Conservation (phyloP, 768 basidiomycete species). For the Leccinum olivaceopallidum region DNA sequence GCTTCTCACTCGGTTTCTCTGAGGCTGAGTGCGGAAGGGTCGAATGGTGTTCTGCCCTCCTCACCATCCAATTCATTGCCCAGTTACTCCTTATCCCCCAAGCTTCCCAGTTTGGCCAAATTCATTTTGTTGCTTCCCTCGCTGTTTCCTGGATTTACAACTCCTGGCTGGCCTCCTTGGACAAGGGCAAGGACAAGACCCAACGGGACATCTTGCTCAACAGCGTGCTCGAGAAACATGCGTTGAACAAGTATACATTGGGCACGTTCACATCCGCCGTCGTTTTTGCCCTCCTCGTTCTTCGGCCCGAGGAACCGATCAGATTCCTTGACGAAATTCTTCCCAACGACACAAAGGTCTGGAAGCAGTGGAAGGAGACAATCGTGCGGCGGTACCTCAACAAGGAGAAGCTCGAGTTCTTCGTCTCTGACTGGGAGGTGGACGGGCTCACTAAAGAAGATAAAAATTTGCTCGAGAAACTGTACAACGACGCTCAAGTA, state of each 20-base stretch:
- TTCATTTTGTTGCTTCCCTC: conserved; percentile 28
- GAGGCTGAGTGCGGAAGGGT: neutral
- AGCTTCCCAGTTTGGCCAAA: conserved; percentile 15
- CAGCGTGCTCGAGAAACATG: neutral
- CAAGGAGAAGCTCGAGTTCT: conserved; percentile 26
- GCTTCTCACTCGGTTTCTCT: neutral
- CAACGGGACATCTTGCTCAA: conserved; percentile 9
- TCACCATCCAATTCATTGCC: conserved; percentile 24
- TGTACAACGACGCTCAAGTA: no score
- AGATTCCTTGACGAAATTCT: conserved; percentile 14
- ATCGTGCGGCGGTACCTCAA: conserved; percentile 1
- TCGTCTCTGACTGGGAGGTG: conserved; percentile 22
- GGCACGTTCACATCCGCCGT: conserved; percentile 17
- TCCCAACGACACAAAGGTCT: conserved; percentile 23
- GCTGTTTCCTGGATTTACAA: conserved; percentile 30
- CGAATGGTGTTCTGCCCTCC: conserved; percentile 16
- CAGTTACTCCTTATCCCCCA: conserved; percentile 29
- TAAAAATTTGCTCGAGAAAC: neutral
- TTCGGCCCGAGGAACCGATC: conserved; percentile 6
- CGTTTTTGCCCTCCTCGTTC: conserved; percentile 19
- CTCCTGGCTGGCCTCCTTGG: conserved; percentile 29
- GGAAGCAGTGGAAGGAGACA: conserved; percentile 21
- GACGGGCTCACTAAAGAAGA: neutral
- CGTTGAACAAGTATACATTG: conserved; percentile 5
- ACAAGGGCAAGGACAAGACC: conserved; percentile 19